These are phyloP conservation scores for Skeletonema marinoi DNA, from an alignment of 108 stramenopile genomes.

Conservation along the genomic window DNA sequence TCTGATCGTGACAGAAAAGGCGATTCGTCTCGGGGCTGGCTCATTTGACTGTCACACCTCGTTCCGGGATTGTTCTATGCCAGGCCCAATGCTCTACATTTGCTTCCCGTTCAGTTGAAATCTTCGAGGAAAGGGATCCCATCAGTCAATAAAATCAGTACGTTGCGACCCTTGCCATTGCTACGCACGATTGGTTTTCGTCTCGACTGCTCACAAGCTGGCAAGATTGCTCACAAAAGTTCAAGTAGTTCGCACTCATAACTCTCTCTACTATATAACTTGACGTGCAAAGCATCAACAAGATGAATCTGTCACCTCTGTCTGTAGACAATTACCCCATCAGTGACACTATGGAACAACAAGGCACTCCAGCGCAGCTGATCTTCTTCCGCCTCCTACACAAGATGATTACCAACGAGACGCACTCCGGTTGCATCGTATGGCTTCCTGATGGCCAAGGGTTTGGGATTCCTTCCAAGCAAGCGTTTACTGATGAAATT, in stretches of 20 bases:
- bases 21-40: too few relatives aligned
- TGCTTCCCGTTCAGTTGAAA: too few relatives aligned
- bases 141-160: too few relatives aligned
- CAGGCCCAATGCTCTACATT: too few relatives aligned
- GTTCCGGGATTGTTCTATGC: too few relatives aligned
- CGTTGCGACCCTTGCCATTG: too few relatives aligned
- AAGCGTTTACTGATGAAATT: constrained; percentile 73
- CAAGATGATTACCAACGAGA: constrained; percentile 12
- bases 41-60: not conserved
- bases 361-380: constrained; percentile 25
- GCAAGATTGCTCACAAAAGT: not conserved
- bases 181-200: not conserved
- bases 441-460: constrained; percentile 73
- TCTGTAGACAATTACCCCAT: not conserved
- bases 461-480: constrained; percentile 73
- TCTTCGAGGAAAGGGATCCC: too few relatives aligned
- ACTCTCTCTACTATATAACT: not conserved
- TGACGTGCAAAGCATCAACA: not conserved
- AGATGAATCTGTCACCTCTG: not conserved
- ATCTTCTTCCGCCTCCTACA: constrained; percentile 21
- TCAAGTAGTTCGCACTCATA: not conserved
- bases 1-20: not conserved
- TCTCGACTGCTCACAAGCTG: not conserved
- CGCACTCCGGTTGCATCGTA: constrained; percentile 28
- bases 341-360: constrained; percentile 7